phyloP scores from a whole-genome alignment of 805 yeast species.

The Saccharomyces eubayanus region DNA sequence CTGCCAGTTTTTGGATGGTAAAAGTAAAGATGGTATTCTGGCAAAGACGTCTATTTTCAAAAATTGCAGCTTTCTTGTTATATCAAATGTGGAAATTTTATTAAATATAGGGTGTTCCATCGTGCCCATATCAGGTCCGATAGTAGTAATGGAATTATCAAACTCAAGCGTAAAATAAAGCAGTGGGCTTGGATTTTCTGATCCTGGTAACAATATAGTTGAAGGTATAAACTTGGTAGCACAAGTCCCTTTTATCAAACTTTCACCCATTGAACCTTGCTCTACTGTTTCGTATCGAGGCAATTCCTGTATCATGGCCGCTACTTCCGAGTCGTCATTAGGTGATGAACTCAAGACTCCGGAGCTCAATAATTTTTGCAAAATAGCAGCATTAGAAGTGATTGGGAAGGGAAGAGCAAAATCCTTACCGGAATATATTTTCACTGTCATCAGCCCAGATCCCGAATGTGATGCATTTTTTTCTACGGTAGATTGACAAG shows the following conservation, averaged over 20 bases:
- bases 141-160: conserved; percentile 82
- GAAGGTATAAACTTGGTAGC: conserved; percentile 38
- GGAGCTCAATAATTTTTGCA: conserved; percentile 52
- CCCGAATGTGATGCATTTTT: conserved; percentile 16
- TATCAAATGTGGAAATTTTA: conserved; percentile 84
- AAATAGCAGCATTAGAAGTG: conserved; percentile 50
- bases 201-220: conserved; percentile 43
- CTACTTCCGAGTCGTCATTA: conserved; percentile 12
- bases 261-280: conserved; percentile 29
- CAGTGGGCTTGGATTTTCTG: conserved; percentile 54
- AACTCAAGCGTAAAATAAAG: conserved; percentile 82
- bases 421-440: conserved; percentile 61
- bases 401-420: conserved; percentile 62
- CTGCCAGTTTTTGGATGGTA: conserved; percentile 34
- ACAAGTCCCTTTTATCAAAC: conserved; percentile 22
- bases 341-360: conserved; percentile 28
- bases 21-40: conserved; percentile 57
- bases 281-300: conserved; percentile 11
- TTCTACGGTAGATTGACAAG: conserved; percentile 9
- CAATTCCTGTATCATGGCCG: conserved; percentile 15
- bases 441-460: conserved; percentile 70
- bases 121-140: conserved; percentile 78
- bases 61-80: conserved; percentile 48
- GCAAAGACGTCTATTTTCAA: conserved; percentile 70
- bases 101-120: conserved; percentile 73